A percentile compares a stretch with the other conserved stretches of the same genome.
Conservation (phyloP, 345 rosid genomes). For the Aquilaria sinensis region DNA sequence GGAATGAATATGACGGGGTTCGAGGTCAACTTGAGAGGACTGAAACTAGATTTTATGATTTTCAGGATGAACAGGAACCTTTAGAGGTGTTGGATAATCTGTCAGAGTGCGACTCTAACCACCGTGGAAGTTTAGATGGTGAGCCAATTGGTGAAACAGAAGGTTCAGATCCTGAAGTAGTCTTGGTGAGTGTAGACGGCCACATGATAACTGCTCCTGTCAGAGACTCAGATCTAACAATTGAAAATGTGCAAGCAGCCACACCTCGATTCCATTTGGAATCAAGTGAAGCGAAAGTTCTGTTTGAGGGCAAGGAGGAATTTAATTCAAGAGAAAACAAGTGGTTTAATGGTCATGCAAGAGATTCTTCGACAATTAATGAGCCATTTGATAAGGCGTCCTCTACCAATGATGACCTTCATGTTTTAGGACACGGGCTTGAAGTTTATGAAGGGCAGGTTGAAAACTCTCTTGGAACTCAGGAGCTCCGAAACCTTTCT, state of each 20-base stretch:
- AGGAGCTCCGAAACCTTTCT: constrained; percentile 13
- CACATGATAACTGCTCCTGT: constrained; percentile 71
- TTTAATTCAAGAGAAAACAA: constrained; percentile 44
- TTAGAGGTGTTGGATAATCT: constrained; percentile 32
- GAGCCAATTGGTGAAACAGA: constrained; percentile 36
- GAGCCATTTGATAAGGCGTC: constrained; percentile 17
- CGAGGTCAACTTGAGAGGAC: constrained; percentile 39
- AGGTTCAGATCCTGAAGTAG: constrained; percentile 51
- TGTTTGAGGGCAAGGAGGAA: constrained; percentile 54
- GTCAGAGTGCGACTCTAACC: constrained; percentile 45
- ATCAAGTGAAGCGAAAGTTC: constrained; percentile 54
- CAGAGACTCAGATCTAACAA: constrained; percentile 44
- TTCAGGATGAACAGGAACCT: constrained; percentile 51
- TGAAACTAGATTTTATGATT: constrained; percentile 61
- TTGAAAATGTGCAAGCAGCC: constrained; percentile 41
- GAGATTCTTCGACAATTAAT: constrained; percentile 27
- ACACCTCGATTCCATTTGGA: constrained; percentile 73
- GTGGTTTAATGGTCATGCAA: constrained; percentile 41
- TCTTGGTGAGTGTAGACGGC: constrained; percentile 79
- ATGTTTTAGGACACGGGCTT: constrained; percentile 20
- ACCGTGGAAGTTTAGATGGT: constrained; percentile 38
- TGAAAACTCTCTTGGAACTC: constrained; percentile 25
- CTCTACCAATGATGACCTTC: constrained; percentile 10
- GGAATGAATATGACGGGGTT: constrained; percentile 33
- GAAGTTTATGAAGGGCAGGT: constrained; percentile 29